These are phyloP conservation scores for Pleurotus cornucopiae DNA, from an alignment of 768 basidiomycete species.

Conservation along the genomic window DNA sequence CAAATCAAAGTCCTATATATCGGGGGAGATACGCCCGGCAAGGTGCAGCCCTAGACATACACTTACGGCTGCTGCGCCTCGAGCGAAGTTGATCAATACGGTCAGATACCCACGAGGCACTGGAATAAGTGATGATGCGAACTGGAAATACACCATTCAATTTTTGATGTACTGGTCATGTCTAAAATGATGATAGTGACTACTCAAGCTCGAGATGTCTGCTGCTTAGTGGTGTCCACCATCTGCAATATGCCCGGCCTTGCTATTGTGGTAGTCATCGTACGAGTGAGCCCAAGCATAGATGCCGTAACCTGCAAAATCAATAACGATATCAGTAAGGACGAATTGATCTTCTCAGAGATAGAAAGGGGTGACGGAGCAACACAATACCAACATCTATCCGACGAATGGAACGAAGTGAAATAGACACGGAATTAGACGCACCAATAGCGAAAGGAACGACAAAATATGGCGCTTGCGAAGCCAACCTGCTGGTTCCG, in stretches of 20 bases:
- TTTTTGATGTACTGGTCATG: not conserved
- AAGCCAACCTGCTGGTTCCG: constrained; percentile 68
- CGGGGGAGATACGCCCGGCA: no score
- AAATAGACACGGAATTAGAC: constrained; percentile 17
- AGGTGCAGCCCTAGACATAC: no score
- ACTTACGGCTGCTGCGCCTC: no score
- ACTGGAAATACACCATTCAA: not conserved
- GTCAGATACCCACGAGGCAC: no score
- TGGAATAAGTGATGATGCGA: no score
- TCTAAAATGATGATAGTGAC: not conserved
- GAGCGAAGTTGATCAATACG: no score
- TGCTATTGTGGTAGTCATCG: constrained; percentile 69
- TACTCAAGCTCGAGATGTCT: no score
- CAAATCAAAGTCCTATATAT: no score
- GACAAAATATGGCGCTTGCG: constrained; percentile 68
- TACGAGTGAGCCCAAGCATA: constrained; percentile 78
- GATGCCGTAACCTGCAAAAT: constrained; percentile 61
- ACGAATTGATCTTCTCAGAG: not conserved
- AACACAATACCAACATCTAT: not conserved
- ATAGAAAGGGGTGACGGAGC: not conserved
- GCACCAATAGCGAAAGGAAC: constrained; percentile 75
- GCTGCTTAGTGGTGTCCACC: constrained; percentile 25
- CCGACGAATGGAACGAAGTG: not conserved
- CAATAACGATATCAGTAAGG: constrained; percentile 11
- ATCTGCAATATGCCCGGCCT: constrained; percentile 68